Percentiles rank a stretch among this genome's conserved stretches.
phyloP scores from a whole-genome alignment of 768 basidiomycete genomes.

The Lanmaoa pseudosensibilis region DNA sequence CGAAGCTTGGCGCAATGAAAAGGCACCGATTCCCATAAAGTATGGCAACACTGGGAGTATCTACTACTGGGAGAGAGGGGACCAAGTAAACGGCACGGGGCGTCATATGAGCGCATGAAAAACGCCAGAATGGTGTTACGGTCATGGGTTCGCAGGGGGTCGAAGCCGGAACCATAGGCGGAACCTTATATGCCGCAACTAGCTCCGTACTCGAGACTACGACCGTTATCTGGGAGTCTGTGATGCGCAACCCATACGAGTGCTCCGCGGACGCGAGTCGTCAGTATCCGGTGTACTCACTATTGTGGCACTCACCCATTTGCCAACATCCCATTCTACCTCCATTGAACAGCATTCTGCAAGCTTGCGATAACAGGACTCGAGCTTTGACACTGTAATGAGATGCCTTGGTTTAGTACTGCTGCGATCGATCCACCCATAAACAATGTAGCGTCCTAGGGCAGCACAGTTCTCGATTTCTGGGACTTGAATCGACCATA shows the following conservation, averaged over 20 bases:
- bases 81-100: conserved; percentile 12
- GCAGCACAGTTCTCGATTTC: conserved; percentile 1
- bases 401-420: neutral
- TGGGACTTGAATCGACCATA: neutral
- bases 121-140: neutral
- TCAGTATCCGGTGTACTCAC: neutral
- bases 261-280: neutral
- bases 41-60: conserved; percentile 8
- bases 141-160: neutral
- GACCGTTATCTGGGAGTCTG: conserved; percentile 7
- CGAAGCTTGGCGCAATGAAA: conserved; percentile 1
- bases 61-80: conserved; percentile 11
- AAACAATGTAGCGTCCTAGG: conserved; percentile 4
- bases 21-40: conserved; percentile 10
- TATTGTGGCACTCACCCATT: neutral
- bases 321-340: neutral
- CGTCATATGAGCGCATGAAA: conserved; percentile 5
- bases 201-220: conserved; percentile 1
- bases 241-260: conserved; percentile 9
- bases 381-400: conserved; percentile 1
- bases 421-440: conserved; percentile 9
- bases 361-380: neutral
- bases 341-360: neutral
- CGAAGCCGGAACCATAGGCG: neutral
- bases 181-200: conserved; percentile 5